Evolutionary conservation across 1,284 basidiomycete genomes (phyloP).

Genomic region (Apiotrichum siamense): DNA sequence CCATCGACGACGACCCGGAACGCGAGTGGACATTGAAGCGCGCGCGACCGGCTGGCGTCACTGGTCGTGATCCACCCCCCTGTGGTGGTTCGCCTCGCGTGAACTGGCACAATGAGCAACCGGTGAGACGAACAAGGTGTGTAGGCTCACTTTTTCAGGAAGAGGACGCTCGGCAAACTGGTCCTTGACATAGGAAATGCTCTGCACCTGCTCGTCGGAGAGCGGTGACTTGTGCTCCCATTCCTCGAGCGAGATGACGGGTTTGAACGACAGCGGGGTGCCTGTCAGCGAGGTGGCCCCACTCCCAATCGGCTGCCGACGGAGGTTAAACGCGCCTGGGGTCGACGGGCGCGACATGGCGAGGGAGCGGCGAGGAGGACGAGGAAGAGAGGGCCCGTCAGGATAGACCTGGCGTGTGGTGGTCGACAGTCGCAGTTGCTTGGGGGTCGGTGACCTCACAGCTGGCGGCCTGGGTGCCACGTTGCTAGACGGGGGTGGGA

Average conservation of each 20-base stretch:
- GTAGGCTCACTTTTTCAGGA: constrained; percentile 63
- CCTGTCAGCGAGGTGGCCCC: background rate
- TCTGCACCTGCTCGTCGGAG: constrained; percentile 61
- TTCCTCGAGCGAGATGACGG: constrained; percentile 60
- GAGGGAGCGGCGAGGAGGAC: background rate
- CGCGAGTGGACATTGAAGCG: constrained; percentile 9
- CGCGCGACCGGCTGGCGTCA: constrained; percentile 3
- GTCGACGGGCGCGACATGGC: constrained; percentile 16
- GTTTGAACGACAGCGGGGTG: constrained; percentile 11
- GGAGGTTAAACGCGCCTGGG: constrained; percentile 16
- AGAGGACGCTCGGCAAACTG: constrained; percentile 59
- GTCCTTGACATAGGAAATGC: constrained; percentile 59
- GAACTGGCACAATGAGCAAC: constrained; percentile 13
- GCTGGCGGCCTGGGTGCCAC: no score
- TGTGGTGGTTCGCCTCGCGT: constrained; percentile 21
- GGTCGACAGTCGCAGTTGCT: no score
- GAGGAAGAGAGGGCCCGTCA: background rate
- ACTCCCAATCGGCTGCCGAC: constrained; percentile 8
- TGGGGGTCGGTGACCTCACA: no score
- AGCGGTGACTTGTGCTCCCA: constrained; percentile 80
- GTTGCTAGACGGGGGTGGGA: no score
- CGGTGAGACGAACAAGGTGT: background rate
- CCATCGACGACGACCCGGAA: constrained; percentile 8
- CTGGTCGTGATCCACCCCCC: constrained; percentile 42
- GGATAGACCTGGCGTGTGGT: no score